phyloP scores from a whole-genome alignment of 2,329 filamentous ascomycete genomes.

The Ophiosphaerella narmari region DNA sequence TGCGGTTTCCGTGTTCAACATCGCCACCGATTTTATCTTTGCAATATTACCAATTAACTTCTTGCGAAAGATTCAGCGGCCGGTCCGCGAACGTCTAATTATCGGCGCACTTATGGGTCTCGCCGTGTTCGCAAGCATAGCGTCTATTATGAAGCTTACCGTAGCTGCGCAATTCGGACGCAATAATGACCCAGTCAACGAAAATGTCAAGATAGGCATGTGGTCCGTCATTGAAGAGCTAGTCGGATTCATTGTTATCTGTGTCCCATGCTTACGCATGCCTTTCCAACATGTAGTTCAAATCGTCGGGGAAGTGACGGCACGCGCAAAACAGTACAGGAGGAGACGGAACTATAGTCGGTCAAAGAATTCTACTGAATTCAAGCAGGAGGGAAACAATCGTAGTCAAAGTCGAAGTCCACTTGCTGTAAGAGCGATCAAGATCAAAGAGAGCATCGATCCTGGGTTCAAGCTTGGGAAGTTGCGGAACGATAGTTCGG shows the following conservation, averaged over 20 bases:
- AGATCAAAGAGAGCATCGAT: background rate
- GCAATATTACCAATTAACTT: constrained; percentile 22
- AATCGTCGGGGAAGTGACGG: constrained; percentile 11
- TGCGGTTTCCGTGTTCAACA: constrained; percentile 18
- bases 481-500: constrained; percentile 4
- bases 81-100: constrained; percentile 21
- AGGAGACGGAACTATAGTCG: constrained; percentile 10
- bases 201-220: constrained; percentile 20
- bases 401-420: constrained; percentile 7
- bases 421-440: background rate
- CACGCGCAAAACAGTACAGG: constrained; percentile 3
- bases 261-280: constrained; percentile 27
- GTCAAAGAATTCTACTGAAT: background rate
- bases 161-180: constrained; percentile 16
- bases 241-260: constrained; percentile 25
- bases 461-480: constrained; percentile 7
- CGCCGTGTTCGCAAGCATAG: constrained; percentile 25
- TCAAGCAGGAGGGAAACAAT: background rate
- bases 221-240: constrained; percentile 32
- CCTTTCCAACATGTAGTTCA: constrained; percentile 19
- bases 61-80: constrained; percentile 15
- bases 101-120: constrained; percentile 21
- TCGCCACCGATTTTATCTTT: constrained; percentile 25
- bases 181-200: constrained; percentile 16
- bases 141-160: constrained; percentile 23